Conservation (phyloP, 495 filamentous ascomycete species). For the Tuber brumale region DNA sequence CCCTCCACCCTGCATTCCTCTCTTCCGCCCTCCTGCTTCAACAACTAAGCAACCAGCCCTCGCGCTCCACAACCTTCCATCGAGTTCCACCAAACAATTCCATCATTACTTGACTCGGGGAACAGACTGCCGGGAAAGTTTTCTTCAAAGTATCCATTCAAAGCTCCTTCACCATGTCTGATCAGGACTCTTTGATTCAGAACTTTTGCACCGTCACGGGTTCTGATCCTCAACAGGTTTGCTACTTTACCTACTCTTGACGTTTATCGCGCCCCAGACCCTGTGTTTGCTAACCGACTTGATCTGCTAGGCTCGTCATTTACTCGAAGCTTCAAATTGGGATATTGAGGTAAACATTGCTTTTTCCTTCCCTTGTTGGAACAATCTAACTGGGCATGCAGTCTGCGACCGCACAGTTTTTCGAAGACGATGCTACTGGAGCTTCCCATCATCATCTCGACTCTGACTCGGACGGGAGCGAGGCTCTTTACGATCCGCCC, state of each 20-base stretch:
- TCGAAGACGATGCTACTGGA: slow-evolving; percentile 23
- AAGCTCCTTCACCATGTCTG: slow-evolving; percentile 47
- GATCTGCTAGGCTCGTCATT: slow-evolving; percentile 31
- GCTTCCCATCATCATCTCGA: slow-evolving; percentile 7
- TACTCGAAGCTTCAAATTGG: slow-evolving; percentile 43
- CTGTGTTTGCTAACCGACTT: slow-evolving; percentile 15
- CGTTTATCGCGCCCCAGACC: neutral
- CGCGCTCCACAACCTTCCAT: slow-evolving; percentile 10
- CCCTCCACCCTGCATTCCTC: slow-evolving; percentile 12
- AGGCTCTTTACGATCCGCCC: slow-evolving; percentile 21
- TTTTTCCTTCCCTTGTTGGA: neutral
- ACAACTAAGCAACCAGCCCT: slow-evolving; percentile 10
- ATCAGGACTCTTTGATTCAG: slow-evolving; percentile 63
- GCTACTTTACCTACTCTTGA: slow-evolving; percentile 6
- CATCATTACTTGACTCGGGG: slow-evolving; percentile 14
- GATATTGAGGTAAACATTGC: slow-evolving; percentile 28
- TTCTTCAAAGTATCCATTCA: slow-evolving; percentile 7
- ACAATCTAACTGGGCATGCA: slow-evolving; percentile 18
- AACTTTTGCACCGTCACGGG: slow-evolving; percentile 70
- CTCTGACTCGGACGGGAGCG: slow-evolving; percentile 26
- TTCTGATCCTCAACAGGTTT: slow-evolving; percentile 56
- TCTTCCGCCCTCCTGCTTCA: slow-evolving; percentile 7
- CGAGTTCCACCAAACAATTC: slow-evolving; percentile 20
- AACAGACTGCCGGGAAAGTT: neutral
- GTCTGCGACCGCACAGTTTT: slow-evolving; percentile 38